Conservation (phyloP, 2,329 filamentous ascomycete species). For the Claviceps sp. region DNA sequence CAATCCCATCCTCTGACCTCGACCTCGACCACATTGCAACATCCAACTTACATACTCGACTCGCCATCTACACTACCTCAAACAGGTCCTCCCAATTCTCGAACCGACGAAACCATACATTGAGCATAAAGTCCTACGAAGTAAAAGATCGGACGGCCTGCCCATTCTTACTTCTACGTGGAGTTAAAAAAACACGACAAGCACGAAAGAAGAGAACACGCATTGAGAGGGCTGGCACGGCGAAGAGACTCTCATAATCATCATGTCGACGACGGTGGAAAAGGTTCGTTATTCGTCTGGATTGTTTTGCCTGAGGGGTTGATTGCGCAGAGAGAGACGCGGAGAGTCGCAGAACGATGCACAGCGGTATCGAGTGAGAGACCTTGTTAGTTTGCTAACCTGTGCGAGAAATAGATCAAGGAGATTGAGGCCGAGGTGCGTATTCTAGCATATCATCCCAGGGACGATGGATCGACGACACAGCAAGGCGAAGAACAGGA, state of each 20-base stretch:
- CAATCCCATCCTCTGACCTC: background rate
- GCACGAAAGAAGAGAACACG: background rate
- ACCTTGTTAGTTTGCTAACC: conserved; percentile 17
- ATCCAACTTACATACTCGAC: too few species aligned
- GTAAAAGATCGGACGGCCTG: too few species aligned
- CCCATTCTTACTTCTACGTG: too few species aligned
- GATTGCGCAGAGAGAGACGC: background rate
- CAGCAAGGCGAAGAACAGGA: background rate
- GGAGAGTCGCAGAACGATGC: too few species aligned
- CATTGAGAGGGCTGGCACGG: background rate
- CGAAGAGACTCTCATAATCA: conserved; percentile 23
- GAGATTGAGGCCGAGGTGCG: conserved; percentile 88
- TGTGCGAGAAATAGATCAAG: conserved; percentile 59
- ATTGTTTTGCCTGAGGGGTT: too few species aligned
- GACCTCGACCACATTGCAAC: background rate
- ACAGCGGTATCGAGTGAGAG: too few species aligned
- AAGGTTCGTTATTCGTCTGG: conserved; percentile 47
- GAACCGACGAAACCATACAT: too few species aligned
- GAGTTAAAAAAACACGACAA: too few species aligned
- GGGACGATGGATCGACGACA: background rate
- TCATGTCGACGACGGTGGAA: conserved; percentile 93
- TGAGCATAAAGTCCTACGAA: too few species aligned
- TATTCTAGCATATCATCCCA: conserved; percentile 7
- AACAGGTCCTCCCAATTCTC: too few species aligned
- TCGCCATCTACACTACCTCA: too few species aligned